Evolutionary conservation across 805 yeast species (phyloP).

Genomic region (Pichia rugopelliculosa): DNA sequence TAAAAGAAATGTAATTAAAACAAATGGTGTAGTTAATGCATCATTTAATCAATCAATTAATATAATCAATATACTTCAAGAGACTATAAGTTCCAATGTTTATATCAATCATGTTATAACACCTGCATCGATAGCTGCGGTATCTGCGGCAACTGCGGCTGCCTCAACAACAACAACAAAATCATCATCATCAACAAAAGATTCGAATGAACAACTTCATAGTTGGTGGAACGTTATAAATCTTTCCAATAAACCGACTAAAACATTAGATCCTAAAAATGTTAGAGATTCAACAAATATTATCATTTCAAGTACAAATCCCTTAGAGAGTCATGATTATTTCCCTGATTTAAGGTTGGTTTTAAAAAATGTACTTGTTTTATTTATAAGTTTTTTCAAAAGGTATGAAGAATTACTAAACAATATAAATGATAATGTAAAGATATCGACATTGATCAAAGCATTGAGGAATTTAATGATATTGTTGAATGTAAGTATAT

Average conservation of each 20-base stretch:
- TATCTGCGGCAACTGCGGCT: constrained; percentile 1
- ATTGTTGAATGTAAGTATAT: constrained; percentile 23
- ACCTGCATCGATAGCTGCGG: constrained; percentile 5
- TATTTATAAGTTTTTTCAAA: constrained; percentile 20
- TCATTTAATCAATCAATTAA: background rate
- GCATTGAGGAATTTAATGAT: constrained; percentile 16
- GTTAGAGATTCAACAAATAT: background rate
- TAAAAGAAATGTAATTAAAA: background rate
- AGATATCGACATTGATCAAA: background rate
- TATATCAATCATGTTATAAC: constrained; percentile 21
- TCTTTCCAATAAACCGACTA: background rate
- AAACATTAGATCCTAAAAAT: constrained; percentile 3
- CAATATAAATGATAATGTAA: background rate
- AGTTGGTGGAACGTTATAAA: constrained; percentile 8
- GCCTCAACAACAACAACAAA: background rate
- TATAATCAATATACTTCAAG: background rate
- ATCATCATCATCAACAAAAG: too few relatives aligned
- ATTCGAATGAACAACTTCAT: background rate
- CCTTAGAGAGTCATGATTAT: constrained; percentile 15
- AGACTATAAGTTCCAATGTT: constrained; percentile 20
- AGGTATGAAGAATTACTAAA: constrained; percentile 4
- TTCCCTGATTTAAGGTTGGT: constrained; percentile 25
- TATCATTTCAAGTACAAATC: constrained; percentile 4
- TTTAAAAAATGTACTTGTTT: constrained; percentile 23
- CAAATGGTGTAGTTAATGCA: background rate